phyloP scores from a whole-genome alignment of 139 green algal genomes.

The Chlorella sp. region DNA sequence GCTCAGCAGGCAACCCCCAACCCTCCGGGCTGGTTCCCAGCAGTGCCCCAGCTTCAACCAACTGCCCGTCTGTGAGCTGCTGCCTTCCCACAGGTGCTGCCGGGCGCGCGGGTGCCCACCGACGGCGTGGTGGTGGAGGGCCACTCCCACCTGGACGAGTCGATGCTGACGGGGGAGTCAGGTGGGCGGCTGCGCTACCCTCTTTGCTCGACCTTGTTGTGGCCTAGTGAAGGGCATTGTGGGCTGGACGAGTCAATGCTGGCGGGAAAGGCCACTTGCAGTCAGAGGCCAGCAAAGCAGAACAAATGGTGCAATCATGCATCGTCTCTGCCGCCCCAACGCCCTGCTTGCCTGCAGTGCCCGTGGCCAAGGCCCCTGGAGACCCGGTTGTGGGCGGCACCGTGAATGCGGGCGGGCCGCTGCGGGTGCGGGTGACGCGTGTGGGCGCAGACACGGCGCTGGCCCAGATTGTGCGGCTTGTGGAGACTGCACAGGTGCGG shows the following conservation, averaged over 20 bases:
- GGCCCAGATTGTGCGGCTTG: slow-evolving; percentile 94
- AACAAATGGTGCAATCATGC: too few species aligned
- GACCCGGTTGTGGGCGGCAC: slow-evolving; percentile 90
- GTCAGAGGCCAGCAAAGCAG: too few species aligned
- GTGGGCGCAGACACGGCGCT: slow-evolving; percentile 89
- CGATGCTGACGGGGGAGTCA: slow-evolving; percentile 97
- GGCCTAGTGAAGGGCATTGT: too few species aligned
- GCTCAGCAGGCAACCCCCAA: too few species aligned
- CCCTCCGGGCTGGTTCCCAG: too few species aligned
- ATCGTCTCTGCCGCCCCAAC: not conserved
- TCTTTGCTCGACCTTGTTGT: too few species aligned
- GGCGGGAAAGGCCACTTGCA: too few species aligned
- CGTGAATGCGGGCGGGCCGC: slow-evolving; percentile 78
- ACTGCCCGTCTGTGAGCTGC: too few species aligned
- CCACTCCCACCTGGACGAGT: slow-evolving; percentile 89
- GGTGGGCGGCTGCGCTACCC: not conserved
- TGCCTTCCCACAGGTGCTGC: slow-evolving; percentile 68
- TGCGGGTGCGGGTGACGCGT: slow-evolving; percentile 60
- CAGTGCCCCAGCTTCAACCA: too few species aligned
- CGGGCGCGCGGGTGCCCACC: slow-evolving; percentile 84
- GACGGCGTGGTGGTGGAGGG: slow-evolving; percentile 91
- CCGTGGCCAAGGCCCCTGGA: slow-evolving; percentile 80
- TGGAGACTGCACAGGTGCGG: slow-evolving; percentile 89
- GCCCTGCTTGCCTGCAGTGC: slow-evolving; percentile 24
- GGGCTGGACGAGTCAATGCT: too few species aligned